Evolutionary conservation across 148 eudicot species (phyloP), one percentile per base, ranked within the genome.

Genomic region (Diospyros kaki): DNA sequence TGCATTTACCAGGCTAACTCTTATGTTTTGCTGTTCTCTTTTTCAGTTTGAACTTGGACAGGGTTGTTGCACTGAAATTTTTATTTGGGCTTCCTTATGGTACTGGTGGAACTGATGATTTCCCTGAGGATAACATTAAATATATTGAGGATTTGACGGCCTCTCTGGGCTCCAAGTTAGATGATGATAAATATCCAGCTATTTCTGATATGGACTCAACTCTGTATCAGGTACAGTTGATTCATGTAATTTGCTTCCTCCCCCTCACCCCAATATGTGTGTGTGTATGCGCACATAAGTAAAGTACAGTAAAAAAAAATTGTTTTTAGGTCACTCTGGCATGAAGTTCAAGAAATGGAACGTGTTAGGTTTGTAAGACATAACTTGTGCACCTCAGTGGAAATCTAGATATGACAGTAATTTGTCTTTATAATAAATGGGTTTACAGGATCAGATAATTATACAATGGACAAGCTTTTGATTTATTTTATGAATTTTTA

Each of bases 21-120:
- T 54, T 59, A 66, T 41, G 62, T 81, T 58, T 14, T 48, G 28
- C 39, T 59, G 79, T 55, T 50, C 66, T 59, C 18, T 77, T 28
- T 60, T 76, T 71, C 85, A 95, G 93, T 62, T 73, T 90, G 55
- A 82, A 83, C 60, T 63, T 75, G 74, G 94, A 87, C 58, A 89
- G 84, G 78, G 82, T 91, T 75, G 86, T 77, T 77, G 87, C 86
- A 14, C 70, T 91, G 70, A 96, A 89, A 83, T 88, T 80, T 80
- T 74, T 93, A 9, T 93, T 93, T 77, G 97, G 98, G 72, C 70
- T 91, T 72, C 80, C 77, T 58, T 72, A 64, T 78, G 90, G 74
- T 69, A 48, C 43, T 12, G 85, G 64, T 83, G 81, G 78, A 72
- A 59, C n/a, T 68, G 82, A 80, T 84, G 84, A 58, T 65, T 67